These are phyloP conservation scores for Penicillium griseofulvum DNA, from an alignment of 2,329 filamentous ascomycete species.

Conservation along the genomic window DNA sequence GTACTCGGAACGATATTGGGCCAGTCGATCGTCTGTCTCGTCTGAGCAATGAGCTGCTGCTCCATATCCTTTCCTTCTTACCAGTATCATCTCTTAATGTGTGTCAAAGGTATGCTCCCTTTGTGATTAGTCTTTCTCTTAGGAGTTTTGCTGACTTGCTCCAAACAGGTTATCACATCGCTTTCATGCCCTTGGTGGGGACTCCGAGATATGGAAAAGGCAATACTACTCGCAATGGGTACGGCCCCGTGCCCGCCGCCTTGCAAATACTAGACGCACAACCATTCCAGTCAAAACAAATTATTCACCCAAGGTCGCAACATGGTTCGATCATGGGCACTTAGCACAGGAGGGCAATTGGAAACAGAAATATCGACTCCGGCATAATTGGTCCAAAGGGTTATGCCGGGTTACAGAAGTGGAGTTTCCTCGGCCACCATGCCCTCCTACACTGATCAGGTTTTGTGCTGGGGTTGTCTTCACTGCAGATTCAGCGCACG, in stretches of 20 bases:
- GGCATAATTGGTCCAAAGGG: conserved; percentile 87
- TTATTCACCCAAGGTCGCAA: conserved; percentile 57
- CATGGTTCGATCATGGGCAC: conserved; percentile 62
- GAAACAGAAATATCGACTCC: conserved; percentile 83
- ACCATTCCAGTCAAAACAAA: conserved; percentile 39
- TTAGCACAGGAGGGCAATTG: conserved; percentile 63
- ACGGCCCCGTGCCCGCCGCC: conserved; percentile 71
- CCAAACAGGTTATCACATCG: conserved; percentile 58
- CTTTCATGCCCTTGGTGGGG: conserved; percentile 68
- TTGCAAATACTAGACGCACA: conserved; percentile 62
- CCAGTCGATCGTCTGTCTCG: conserved; percentile 62
- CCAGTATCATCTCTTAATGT: conserved; percentile 65
- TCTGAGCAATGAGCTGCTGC: conserved; percentile 81
- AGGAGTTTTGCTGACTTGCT: conserved; percentile 1
- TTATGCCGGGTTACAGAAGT: conserved; percentile 78
- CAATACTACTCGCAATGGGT: conserved; percentile 88
- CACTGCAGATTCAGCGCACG: conserved; percentile 67
- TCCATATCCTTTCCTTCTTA: conserved; percentile 80
- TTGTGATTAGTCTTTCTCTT: neutral
- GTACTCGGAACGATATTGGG: conserved; percentile 23
- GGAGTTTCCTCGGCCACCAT: conserved; percentile 54
- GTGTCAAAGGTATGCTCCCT: conserved; percentile 53
- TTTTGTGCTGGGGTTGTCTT: conserved; percentile 74
- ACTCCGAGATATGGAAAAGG: conserved; percentile 87
- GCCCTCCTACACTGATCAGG: conserved; percentile 69